Conservation (phyloP, 768 basidiomycete genomes). For the Tricholoma sp. region DNA sequence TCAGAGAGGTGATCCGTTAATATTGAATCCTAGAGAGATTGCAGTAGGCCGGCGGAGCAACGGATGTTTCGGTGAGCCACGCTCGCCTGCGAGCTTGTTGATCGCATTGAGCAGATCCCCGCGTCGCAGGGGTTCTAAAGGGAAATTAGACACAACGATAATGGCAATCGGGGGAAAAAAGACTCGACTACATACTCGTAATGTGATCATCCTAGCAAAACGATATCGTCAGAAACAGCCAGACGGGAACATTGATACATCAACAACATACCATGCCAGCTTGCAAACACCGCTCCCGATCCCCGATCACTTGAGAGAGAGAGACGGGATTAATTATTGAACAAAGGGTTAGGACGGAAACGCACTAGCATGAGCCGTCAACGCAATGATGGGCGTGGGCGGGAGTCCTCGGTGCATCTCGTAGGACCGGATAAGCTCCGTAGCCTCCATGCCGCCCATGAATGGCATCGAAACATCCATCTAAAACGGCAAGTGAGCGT, state of each 20-base stretch:
- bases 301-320: slow-evolving; percentile 68
- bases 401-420: slow-evolving; percentile 35
- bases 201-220: slow-evolving; percentile 62
- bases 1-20: not conserved
- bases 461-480: slow-evolving; percentile 99
- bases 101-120: slow-evolving; percentile 79
- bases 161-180: not conserved
- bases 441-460: slow-evolving; percentile 99
- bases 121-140: slow-evolving; percentile 68
- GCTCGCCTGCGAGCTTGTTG: slow-evolving; percentile 71
- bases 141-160: slow-evolving; percentile 3
- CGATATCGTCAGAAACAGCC: not conserved
- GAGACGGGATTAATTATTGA: slow-evolving; percentile 2
- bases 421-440: slow-evolving; percentile 82
- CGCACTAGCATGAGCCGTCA: slow-evolving; percentile 87
- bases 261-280: slow-evolving; percentile 37
- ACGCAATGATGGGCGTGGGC: slow-evolving; percentile 19
- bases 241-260: not conserved
- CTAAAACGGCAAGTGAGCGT: slow-evolving; percentile 37
- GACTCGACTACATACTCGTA: slow-evolving; percentile 57
- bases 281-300: slow-evolving; percentile 45
- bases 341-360: slow-evolving; percentile 15
- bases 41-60: slow-evolving; percentile 16
- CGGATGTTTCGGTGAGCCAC: slow-evolving; percentile 35
- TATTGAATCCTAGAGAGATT: not conserved